Evolutionary conservation across 1,284 basidiomycete genomes (phyloP), one percentile per base, ranked within the genome.

Genomic region (Bondarzewia mesenterica): DNA sequence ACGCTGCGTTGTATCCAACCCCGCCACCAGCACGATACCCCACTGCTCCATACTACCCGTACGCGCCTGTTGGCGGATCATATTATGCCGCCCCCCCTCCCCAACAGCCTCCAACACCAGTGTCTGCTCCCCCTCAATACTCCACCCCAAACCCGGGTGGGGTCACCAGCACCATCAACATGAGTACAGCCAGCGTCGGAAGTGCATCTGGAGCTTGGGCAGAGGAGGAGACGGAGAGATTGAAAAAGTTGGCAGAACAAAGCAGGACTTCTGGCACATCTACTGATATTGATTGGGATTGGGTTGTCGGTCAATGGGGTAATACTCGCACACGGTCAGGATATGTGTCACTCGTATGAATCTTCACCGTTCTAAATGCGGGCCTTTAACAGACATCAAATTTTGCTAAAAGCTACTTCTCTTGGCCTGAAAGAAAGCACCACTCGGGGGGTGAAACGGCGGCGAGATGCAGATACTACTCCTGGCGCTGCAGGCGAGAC

Each of bases 281-380:
- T 7, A 79, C 80, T 7, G 80, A 86, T 55, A 78, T 82, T 41
- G 80, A 85, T 46, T 89, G 85, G 87, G 85, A 88, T 60, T 78
- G 79, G 68, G 74, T 89, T 14, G 77, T 82, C 39, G 70, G 70
- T 42, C 74, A 82, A 55, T 89, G 83, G 79, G 86, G 85, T 4
- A 74, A 74, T 52, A 76, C 75, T 40, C 71, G 86, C 46, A 80
- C 86, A 47, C 78, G 82, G 85, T 84, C 52, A 36, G 67, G 62
- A 29, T 12, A 44, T 7, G 18, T 44, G 36, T 26, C n/a, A 14
- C 20, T 18, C 6, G 21, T n/a, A 20, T 23, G 25, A 38, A 3
- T 42, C 7, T 27, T 35, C 23, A 7, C 12, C 47, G 22, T 47
- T 26, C 45, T 42, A 49, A 50, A 27, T 36, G 37, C 18, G 27